phyloP scores from a whole-genome alignment of 345 rosid species.

The Iberis pinnata region DNA sequence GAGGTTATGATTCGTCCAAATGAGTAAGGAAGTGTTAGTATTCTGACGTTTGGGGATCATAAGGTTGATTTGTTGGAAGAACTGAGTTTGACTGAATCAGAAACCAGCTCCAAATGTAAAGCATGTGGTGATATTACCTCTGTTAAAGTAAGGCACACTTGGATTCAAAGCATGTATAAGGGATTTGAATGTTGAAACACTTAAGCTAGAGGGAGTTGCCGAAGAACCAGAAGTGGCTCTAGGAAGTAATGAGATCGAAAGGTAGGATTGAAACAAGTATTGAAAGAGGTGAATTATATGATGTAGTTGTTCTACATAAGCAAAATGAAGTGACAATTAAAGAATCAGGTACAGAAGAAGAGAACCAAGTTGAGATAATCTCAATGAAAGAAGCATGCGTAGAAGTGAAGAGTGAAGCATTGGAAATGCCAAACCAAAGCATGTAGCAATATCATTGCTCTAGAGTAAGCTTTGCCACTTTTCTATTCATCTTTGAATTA shows the following conservation, averaged over 20 bases:
- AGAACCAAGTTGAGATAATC: background rate
- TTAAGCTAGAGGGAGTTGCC: conserved; percentile 6
- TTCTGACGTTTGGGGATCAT: conserved; percentile 1
- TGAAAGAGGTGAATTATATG: conserved; percentile 9
- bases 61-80: conserved; percentile 16
- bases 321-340: conserved; percentile 12
- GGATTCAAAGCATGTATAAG: background rate
- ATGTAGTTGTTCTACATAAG: conserved; percentile 9
- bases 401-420: conserved; percentile 18
- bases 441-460: conserved; percentile 21
- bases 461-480: conserved; percentile 16
- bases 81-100: conserved; percentile 10
- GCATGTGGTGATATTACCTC: conserved; percentile 9
- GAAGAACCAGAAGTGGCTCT: conserved; percentile 6
- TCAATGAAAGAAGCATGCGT: conserved; percentile 14
- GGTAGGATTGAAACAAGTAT: conserved; percentile 14
- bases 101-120: conserved; percentile 1
- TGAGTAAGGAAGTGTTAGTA: conserved; percentile 7
- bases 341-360: conserved; percentile 16
- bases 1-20: conserved; percentile 8
- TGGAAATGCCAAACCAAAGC: conserved; percentile 22
- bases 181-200: conserved; percentile 4
- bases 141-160: background rate
- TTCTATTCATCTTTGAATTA: conserved; percentile 2
- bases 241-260: background rate